Base-by-base conservation (phyloP, 23 red algal genomes). In the Gracilaria gracilis region DNA sequence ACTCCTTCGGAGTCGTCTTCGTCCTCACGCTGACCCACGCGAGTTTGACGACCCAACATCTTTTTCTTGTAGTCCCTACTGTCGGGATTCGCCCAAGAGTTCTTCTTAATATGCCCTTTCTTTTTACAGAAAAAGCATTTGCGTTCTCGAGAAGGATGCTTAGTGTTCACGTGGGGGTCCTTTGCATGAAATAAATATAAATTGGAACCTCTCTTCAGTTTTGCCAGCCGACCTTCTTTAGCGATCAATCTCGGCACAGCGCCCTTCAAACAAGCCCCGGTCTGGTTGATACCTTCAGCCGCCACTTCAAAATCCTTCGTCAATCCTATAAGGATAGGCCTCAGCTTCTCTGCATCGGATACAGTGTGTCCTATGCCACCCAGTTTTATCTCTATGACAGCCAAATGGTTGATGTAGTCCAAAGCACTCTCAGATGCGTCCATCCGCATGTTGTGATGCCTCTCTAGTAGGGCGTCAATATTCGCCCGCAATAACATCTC, bases 341-440 rank as follows among this genome's bases (percentile, higher is more conserved):
- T 2, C 9, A 70, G 65, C 14, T 34, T 28, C 35, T 70, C 23
- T 11, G 25, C 65, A 70, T 70, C 65, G 12, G 65, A 33, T 34
- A 35, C 1, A 70, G 24, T 70, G 17, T 70, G 28, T 3, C 65
- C 31, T 9, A 70, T 70, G 17, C 65, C 65, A 70, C 65, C 4
- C 14, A 70, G 17, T 25, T 35, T 70, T 11, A 70, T 33, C 35
- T 28, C 65, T 9, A 70, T 70, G 1, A 34, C 65, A 4, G 27
- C 65, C 28, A 70, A 25, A 35, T 25, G 65, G 28, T 34, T 70
- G 23, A 70, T 70, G 65, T 35, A 70, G 24, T 70, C 65, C 65
- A 70, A 70, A 35, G 34, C 65, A 19, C 23, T 70, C 35, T 35
- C 65, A 19, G 23, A 28, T 28, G 65, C 28, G 65, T 70, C 28